Evolutionary conservation across 192 early-diverging fungal species (phyloP), one percentile per base, ranked within the genome.

Genomic region (Coemansia sp.): DNA sequence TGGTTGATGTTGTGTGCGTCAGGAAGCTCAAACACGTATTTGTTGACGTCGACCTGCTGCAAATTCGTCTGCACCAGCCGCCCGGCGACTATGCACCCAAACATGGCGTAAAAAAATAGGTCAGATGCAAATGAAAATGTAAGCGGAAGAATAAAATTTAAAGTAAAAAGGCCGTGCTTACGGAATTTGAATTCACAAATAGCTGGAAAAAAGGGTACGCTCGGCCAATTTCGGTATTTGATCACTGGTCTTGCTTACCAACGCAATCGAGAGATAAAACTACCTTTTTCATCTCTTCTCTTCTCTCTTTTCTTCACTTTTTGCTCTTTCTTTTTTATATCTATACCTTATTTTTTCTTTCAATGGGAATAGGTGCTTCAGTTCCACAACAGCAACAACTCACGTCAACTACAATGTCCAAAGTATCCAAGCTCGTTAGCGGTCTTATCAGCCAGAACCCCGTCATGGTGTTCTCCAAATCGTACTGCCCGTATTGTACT

Each of bases 81-180:
- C 22, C 95, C 95, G 6, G 94, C 94, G 22, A 93, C 88, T 65
- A 97, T 95, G 73, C 92, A 93, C 4, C 95, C 95, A 85, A 95
- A 95, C 95, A 95, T 95, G 47, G 39, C 45, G 15, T 13, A 55
- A 35, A 16, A 34, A 11, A 24, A 30, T 30, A 37, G 5, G 20
- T n/a, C 16, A 13, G 13, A 35, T 41, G 37, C 22, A 20, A 66
- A 22, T 20, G 22, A 16, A 55, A 47, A 52, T 22, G n/a, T 15
- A 37, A 37, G 47, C 38, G 43, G 34, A 30, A 18, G 34, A 20
- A 34, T 30, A 47, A 30, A 29, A 27, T 4, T 11, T 11, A 44
- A 34, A 4, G 2, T 18, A 24, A n/a, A 45, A 38, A n/a, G 22
- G 24, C 22, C 10, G 52, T 4, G 38, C 22, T 32, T 29, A 53